These are phyloP conservation scores for Smittium culicis DNA, from an alignment of 371 early-diverging fungal species.

Conservation along the genomic window DNA sequence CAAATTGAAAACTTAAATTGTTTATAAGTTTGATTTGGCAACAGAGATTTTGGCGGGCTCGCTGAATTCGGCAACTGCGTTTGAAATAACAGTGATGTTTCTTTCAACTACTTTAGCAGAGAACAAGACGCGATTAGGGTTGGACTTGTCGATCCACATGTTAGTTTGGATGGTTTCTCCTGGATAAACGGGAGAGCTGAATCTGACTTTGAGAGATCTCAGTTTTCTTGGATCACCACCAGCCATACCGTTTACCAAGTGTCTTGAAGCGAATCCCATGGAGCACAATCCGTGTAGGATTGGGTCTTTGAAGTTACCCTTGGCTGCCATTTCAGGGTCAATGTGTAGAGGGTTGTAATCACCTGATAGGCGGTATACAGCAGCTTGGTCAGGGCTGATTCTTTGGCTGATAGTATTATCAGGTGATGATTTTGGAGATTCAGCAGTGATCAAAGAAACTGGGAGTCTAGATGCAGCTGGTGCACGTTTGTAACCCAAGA, in stretches of 20 bases:
- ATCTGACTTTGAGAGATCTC: constrained; percentile 79
- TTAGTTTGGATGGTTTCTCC: constrained; percentile 92
- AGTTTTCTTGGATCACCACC: constrained; percentile 52
- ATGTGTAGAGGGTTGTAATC: constrained; percentile 88
- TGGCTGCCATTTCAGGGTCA: constrained; percentile 79
- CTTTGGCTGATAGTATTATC: constrained; percentile 69
- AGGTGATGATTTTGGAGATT: constrained; percentile 65
- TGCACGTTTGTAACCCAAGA: constrained; percentile 37
- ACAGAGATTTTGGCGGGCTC: constrained; percentile 12
- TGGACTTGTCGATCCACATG: constrained; percentile 90
- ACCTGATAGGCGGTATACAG: too few relatives aligned
- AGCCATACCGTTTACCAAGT: constrained; percentile 61
- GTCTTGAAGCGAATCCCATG: constrained; percentile 79
- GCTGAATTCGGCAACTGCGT: constrained; percentile 46
- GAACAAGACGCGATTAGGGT: constrained; percentile 78
- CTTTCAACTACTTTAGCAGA: constrained; percentile 83
- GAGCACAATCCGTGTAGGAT: constrained; percentile 92
- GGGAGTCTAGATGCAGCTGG: constrained; percentile 44
- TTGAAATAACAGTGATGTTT: constrained; percentile 48
- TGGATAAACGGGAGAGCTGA: constrained; percentile 80
- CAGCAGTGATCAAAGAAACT: constrained; percentile 55
- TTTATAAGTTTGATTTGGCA: constrained; percentile 15
- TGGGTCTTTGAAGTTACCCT: constrained; percentile 90
- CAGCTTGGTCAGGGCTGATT: constrained; percentile 81
- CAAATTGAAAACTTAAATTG: too few relatives aligned